Percentiles rank a stretch among this genome's conserved stretches.
These are phyloP conservation scores for Diplodia corticola DNA, from an alignment of 2,329 filamentous ascomycete genomes.

Conservation along the genomic window DNA sequence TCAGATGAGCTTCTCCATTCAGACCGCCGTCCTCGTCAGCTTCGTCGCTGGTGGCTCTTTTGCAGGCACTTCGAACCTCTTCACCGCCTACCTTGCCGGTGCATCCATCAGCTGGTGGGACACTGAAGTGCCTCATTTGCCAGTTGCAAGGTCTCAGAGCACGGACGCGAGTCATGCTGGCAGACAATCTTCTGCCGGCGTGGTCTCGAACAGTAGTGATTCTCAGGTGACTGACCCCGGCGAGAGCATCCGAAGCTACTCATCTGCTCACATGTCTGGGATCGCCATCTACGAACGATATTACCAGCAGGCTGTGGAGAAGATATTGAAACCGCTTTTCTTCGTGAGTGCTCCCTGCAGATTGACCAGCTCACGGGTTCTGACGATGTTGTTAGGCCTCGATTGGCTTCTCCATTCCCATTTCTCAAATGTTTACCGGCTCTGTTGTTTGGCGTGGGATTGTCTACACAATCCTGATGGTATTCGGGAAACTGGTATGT, in stretches of 20 bases:
- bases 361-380: constrained; percentile 27
- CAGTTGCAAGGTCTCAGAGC: background rate
- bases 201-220: background rate
- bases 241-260: background rate
- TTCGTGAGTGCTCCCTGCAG: constrained; percentile 50
- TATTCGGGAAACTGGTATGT: constrained; percentile 48
- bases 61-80: constrained; percentile 62
- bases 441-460: constrained; percentile 70
- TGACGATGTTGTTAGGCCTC: constrained; percentile 38
- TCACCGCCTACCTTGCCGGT: constrained; percentile 63
- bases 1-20: constrained; percentile 47
- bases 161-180: background rate
- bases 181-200: background rate
- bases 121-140: constrained; percentile 36
- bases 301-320: constrained; percentile 48
- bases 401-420: constrained; percentile 77
- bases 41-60: constrained; percentile 56
- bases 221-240: background rate
- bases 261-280: constrained; percentile 27
- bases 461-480: constrained; percentile 72
- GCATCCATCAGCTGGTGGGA: constrained; percentile 63
- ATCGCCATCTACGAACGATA: constrained; percentile 48
- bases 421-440: constrained; percentile 66
- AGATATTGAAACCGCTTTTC: constrained; percentile 69
- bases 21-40: constrained; percentile 53